Base-by-base conservation (phyloP, 2,329 filamentous ascomycete species). In the Xylaria arbuscula region DNA sequence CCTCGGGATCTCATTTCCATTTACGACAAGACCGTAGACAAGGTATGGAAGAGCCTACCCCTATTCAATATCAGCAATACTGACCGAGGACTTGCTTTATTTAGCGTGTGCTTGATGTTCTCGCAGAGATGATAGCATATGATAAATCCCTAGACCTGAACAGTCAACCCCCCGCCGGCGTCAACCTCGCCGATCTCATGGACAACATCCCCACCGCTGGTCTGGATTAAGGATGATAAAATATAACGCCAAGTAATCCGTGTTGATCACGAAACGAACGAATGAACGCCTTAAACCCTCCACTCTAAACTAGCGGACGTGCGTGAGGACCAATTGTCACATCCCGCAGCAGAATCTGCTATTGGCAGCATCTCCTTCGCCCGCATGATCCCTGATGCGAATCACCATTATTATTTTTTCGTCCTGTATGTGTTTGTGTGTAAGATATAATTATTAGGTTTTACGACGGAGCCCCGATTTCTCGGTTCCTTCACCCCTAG, bases 21-120 rank as follows among this genome's bases (percentile, higher is more conserved):
- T 81, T 99, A 99, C 83, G 96, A 99, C 82, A 97, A 97, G 89
- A 98, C 96, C 38, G 94, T 98, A 54, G 92, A 95, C 76, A 98
- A 98, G 92, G 94, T 93, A 81, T 68, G 80, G 9, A 64, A 22
- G 7, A 64, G 28, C 10, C 11, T 3, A 32, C 59, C 15, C 24
- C 28, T 32, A 11, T n/a, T 19, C 13, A 15, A 57, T 24, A 34
- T 8, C 9, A 19, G 51, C 32, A 53, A 40, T 61, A 2, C 51
- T 54, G 17, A 28, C 70, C 69, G 11, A 67, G 61, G 34, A 53
- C 34, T 32, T 32, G 17, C 45, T 40, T 45, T 19, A 50, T 63
- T n/a, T 72, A 96, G 92, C 90, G 94, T 71, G 93, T 98, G 76
- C 90, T 99, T 76, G 95, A 99, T 81, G 91, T 98, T 76, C 90